phyloP scores from a whole-genome alignment of 208 protist genomes.

The Crithidia bombi region DNA sequence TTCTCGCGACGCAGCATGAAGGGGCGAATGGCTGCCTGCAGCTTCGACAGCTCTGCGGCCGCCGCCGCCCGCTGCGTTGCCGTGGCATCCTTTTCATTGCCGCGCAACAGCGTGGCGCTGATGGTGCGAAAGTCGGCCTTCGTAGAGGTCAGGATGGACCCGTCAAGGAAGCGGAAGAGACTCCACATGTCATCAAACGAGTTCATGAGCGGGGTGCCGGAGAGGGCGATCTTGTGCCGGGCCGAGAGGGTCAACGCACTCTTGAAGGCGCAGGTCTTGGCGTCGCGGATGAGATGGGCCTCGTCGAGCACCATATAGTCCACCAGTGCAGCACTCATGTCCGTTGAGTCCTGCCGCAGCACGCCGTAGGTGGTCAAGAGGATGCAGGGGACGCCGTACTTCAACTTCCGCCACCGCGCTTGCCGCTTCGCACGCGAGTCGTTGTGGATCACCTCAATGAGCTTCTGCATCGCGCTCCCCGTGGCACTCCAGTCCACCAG shows the following conservation, averaged over 20 bases:
- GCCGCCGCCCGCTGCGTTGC: conserved; percentile 42
- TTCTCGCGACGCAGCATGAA: conserved; percentile 87
- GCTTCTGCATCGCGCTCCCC: conserved; percentile 16
- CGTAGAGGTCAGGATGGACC: conserved; percentile 48
- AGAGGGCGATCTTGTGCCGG: conserved; percentile 81
- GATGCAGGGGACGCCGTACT: conserved; percentile 54
- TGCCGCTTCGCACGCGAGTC: conserved; percentile 52
- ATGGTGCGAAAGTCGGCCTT: conserved; percentile 48
- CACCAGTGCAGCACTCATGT: conserved; percentile 57
- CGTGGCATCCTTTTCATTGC: conserved; percentile 81
- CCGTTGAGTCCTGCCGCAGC: conserved; percentile 67
- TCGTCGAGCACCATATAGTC: conserved; percentile 90
- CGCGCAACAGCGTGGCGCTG: conserved; percentile 62
- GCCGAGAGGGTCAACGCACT: conserved; percentile 63
- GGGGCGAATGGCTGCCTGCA: conserved; percentile 63
- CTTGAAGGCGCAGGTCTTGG: conserved; percentile 59
- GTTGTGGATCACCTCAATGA: conserved; percentile 60
- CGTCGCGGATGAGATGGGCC: conserved; percentile 83
- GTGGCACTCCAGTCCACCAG: conserved; percentile 67
- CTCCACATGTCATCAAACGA: conserved; percentile 87
- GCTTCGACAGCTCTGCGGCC: conserved; percentile 40
- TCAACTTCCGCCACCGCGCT: conserved; percentile 60
- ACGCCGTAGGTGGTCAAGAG: conserved; percentile 87
- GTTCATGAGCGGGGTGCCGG: conserved; percentile 89
- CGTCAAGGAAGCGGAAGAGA: conserved; percentile 83